Evolutionary conservation across 148 eudicot genomes (phyloP).

Genomic region (Amaranthus hypochondriacus): DNA sequence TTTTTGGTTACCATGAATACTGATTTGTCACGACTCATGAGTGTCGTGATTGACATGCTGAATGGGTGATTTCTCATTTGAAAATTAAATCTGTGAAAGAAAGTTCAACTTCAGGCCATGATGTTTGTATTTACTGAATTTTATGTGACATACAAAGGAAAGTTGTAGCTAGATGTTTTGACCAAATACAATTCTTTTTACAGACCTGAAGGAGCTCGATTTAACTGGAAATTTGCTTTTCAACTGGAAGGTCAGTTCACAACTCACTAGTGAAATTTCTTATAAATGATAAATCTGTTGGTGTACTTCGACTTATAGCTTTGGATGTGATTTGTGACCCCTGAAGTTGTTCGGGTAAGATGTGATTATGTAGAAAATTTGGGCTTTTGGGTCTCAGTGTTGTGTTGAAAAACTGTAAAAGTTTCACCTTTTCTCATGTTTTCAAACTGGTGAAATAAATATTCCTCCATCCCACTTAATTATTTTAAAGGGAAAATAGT

Average conservation of each 20-base stretch:
- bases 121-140: background rate
- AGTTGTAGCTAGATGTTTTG: background rate
- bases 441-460: no score
- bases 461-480: no score
- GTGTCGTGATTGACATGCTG: background rate
- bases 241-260: constrained; percentile 67
- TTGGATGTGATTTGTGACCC: no score
- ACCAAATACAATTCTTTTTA: constrained; percentile 18
- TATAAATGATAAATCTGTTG: background rate
- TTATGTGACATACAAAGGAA: background rate
- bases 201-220: constrained; percentile 95
- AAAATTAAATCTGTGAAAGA: no score
- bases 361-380: no score
- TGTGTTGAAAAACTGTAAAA: no score
- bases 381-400: no score
- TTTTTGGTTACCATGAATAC: background rate
- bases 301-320: background rate
- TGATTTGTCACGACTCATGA: background rate
- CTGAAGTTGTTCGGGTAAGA: no score
- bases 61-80: background rate
- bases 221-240: constrained; percentile 85
- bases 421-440: no score
- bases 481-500: no score
- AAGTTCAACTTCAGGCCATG: background rate
- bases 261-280: background rate